Base-by-base conservation (phyloP, 306 rosid genomes). In the Luffa aegyptiaca region DNA sequence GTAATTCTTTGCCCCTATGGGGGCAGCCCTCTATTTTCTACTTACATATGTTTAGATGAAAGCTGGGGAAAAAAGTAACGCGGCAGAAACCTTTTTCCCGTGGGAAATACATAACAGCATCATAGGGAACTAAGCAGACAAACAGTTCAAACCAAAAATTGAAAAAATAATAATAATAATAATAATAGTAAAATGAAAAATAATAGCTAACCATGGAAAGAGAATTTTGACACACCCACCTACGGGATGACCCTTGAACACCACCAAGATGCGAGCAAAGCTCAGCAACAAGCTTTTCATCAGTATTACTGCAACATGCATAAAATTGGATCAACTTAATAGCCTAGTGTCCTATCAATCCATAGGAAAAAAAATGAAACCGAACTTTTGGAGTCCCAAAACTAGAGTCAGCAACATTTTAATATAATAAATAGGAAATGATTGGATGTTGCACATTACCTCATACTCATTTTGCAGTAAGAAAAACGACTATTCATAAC, bases 231-330 rank as follows among this genome's bases (percentile, higher is more conserved):
- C 10, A 86, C 71, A 68, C 85, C 77, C 79, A 90, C 99, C 99
- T 91, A 62, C 86, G 88, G 51, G 84, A 55, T 58, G 55, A 42
- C 37, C 82, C 90, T 36, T 58, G 80, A 59, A 83, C 85, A 79
- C 83, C 88, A 65, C 81, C 86, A 79, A 84, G 92, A 79, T 85
- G 84, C 72, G 91, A 45, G 75, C 97, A 91, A 82, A 93, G 91
- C 45, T 91, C 97, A 57, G 97, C 99, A 84, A 93, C 99, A 9
- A 95, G 92, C 87, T 93, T 93, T 86, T 95, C 97, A 83, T 95
- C 99, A 45, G 88, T 78, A 85, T 87, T 91, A 84, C 99, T 95
- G 92, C 86, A 83, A 76, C 56, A 48, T 17, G 59, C 35, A 61
- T 21, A 76, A 39, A 78, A 31, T 26, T 2, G 51, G 36, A 78